These are phyloP conservation scores for Mycosphaerella sp. DNA, from an alignment of 2,329 filamentous ascomycete genomes.

Conservation along the genomic window DNA sequence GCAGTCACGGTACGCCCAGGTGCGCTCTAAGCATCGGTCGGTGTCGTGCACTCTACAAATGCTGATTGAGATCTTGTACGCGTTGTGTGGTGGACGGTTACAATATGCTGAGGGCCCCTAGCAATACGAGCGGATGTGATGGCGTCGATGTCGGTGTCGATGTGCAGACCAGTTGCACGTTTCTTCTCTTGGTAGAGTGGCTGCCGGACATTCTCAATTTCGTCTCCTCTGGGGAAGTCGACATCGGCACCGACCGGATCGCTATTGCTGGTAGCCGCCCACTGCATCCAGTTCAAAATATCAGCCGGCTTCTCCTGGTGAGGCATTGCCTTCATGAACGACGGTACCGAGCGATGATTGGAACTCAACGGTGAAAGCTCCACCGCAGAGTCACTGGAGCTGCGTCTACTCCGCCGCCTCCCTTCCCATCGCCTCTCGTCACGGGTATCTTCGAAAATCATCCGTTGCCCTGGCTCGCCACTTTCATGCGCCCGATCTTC, in stretches of 20 bases:
- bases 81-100: neutral
- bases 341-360: neutral
- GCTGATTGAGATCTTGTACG: neutral
- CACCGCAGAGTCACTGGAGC: neutral
- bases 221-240: neutral
- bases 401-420: neutral
- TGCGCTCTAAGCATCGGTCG: neutral
- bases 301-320: neutral
- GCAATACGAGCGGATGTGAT: neutral
- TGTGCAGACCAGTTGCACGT: neutral
- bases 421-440: neutral
- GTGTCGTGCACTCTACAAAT: neutral
- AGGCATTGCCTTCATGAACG: neutral
- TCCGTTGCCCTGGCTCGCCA: neutral
- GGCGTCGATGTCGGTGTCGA: neutral
- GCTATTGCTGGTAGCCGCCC: neutral
- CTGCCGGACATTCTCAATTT: neutral
- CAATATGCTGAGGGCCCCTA: no score
- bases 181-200: neutral
- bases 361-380: neutral
- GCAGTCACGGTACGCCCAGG: neutral
- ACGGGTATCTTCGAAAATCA: neutral
- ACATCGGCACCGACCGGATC: neutral
- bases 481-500: no score
- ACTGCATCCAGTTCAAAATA: no score